Conservation (phyloP, 2,329 filamentous ascomycete genomes). For the Curvularia hawaiiensis region DNA sequence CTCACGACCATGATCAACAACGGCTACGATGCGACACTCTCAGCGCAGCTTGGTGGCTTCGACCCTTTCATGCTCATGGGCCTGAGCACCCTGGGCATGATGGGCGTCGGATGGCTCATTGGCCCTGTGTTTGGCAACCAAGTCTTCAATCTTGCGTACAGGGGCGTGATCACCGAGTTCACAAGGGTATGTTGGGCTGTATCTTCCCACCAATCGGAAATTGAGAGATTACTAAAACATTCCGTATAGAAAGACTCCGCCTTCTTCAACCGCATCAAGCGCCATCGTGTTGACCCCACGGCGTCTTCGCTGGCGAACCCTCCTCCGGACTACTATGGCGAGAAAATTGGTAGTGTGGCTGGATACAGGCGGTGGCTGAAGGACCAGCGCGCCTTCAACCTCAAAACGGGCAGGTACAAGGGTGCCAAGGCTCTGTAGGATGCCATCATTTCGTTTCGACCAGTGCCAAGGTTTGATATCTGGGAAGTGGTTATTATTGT, state of each 20-base stretch:
- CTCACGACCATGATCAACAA: conserved; percentile 71
- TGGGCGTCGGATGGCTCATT: conserved; percentile 83
- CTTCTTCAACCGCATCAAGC: conserved; percentile 91
- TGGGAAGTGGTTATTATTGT: background rate
- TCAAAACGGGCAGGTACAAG: conserved; percentile 69
- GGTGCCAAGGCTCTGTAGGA: conserved; percentile 9
- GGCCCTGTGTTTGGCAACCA: conserved; percentile 83
- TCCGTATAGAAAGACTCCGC: conserved; percentile 84
- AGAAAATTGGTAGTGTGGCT: conserved; percentile 93
- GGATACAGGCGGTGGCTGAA: conserved; percentile 96
- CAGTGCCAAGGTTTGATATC: background rate
- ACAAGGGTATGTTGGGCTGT: conserved; percentile 59
- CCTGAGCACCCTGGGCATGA: conserved; percentile 75
- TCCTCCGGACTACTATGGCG: conserved; percentile 96
- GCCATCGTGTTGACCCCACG: conserved; percentile 87
- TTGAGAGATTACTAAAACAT: background rate
- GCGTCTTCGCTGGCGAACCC: conserved; percentile 90
- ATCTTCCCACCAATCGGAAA: background rate
- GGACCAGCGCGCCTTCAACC: conserved; percentile 93
- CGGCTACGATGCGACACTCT: conserved; percentile 69
- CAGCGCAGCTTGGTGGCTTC: conserved; percentile 77
- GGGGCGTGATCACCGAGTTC: conserved; percentile 73
- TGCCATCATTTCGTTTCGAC: background rate
- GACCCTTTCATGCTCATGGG: conserved; percentile 89
- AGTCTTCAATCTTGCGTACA: conserved; percentile 78